phyloP scores from a whole-genome alignment of 352 stramenopile genomes.

The Globisporangium spiculum region DNA sequence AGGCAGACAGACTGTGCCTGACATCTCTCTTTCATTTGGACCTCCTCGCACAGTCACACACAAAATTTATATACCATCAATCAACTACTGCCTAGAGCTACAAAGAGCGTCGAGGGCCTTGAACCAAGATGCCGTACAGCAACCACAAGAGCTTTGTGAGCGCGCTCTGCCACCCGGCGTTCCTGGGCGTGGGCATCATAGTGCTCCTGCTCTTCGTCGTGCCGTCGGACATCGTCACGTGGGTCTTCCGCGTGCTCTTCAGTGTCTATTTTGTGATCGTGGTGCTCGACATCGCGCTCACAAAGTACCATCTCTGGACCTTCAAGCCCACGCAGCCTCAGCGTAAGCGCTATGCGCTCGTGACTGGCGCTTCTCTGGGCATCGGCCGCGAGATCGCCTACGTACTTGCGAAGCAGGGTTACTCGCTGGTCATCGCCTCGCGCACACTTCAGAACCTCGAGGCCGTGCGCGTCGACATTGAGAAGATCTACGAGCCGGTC shows the following conservation, averaged over 20 bases:
- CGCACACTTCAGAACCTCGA: constrained; percentile 58
- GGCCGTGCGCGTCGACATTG: constrained; percentile 68
- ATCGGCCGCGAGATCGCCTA: constrained; percentile 81
- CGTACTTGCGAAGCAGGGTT: constrained; percentile 72
- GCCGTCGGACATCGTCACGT: neutral
- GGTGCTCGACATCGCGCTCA: constrained; percentile 39
- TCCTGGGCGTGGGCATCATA: neutral
- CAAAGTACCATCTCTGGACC: constrained; percentile 48
- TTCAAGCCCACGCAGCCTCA: constrained; percentile 48
- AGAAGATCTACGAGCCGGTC: constrained; percentile 60
- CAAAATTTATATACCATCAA: too few species aligned
- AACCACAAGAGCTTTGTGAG: constrained; percentile 10
- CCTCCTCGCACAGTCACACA: neutral
- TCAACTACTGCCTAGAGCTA: too few species aligned
- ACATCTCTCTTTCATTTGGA: too few species aligned
- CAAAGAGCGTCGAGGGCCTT: too few species aligned
- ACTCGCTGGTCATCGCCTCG: constrained; percentile 69
- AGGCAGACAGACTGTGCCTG: too few species aligned
- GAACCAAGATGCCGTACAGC: neutral
- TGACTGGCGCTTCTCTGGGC: constrained; percentile 73
- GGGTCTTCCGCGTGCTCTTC: constrained; percentile 32
- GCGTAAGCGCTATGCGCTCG: constrained; percentile 59
- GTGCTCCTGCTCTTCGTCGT: constrained; percentile 35
- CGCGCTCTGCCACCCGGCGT: constrained; percentile 35
- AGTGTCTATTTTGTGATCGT: constrained; percentile 49